Percentiles rank a stretch among this genome's conserved stretches.
These are phyloP conservation scores for Erodium moschatum DNA, from an alignment of 441 rosid species.

Conservation along the genomic window DNA sequence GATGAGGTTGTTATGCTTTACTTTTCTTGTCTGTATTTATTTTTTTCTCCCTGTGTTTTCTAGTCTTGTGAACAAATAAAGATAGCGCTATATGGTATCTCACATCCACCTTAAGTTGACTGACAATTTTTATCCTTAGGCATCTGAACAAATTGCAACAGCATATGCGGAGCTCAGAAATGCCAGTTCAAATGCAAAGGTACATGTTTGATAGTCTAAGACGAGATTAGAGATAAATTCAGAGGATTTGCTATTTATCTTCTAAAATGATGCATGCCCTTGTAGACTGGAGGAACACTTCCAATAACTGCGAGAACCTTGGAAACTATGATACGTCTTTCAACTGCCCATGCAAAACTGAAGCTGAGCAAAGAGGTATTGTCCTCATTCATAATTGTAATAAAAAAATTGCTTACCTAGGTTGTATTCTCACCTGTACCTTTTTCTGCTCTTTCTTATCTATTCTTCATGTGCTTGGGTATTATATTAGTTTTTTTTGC, in stretches of 20 bases:
- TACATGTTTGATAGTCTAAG: conserved; percentile 21
- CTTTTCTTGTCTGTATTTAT: not conserved
- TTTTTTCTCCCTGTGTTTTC: not conserved
- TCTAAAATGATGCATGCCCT: conserved; percentile 20
- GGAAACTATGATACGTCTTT: conserved; percentile 91
- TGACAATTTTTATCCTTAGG: conserved; percentile 34
- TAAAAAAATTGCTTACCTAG: conserved; percentile 7
- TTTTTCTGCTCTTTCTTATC: conserved; percentile 3
- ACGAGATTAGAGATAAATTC: conserved; percentile 1
- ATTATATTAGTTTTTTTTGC: not conserved
- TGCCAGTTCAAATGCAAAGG: conserved; percentile 73
- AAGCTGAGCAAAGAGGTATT: conserved; percentile 77
- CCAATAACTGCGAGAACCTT: conserved; percentile 94
- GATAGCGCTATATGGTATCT: not conserved
- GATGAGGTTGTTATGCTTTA: conserved; percentile 53
- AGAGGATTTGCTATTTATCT: conserved; percentile 8
- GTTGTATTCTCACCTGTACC: conserved; percentile 5
- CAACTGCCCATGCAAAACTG: conserved; percentile 95
- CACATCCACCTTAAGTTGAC: not conserved
- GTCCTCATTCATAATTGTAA: conserved; percentile 4
- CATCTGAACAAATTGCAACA: conserved; percentile 81
- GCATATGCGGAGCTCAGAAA: conserved; percentile 91
- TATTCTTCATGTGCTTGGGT: not conserved
- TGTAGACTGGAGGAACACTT: conserved; percentile 94
- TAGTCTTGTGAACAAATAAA: not conserved